phyloP scores from a whole-genome alignment of 176 grass and related monocot genomes.

The Canna indica region DNA sequence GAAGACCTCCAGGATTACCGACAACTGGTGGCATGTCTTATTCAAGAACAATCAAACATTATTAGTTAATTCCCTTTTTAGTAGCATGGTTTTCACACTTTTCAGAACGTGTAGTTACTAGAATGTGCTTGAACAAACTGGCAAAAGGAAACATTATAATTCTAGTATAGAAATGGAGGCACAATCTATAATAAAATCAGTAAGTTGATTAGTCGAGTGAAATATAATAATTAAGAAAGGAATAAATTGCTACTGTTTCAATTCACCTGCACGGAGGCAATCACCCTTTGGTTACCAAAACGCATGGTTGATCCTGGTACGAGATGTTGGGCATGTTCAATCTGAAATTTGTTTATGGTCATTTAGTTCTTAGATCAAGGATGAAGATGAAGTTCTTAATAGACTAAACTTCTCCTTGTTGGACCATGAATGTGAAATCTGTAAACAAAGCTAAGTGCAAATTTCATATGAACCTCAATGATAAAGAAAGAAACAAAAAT shows the following conservation, averaged over 20 bases:
- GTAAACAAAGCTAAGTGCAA: neutral
- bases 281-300: slow-evolving; percentile 61
- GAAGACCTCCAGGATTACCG: neutral
- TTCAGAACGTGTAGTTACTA: neutral
- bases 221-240: neutral
- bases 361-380: slow-evolving; percentile 24
- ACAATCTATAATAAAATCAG: neutral
- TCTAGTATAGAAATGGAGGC: neutral
- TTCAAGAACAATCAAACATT: neutral
- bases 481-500: neutral
- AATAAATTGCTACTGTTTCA: neutral
- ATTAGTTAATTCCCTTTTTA: neutral
- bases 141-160: neutral
- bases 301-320: slow-evolving; percentile 38
- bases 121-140: neutral
- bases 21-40: neutral
- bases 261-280: slow-evolving; percentile 77
- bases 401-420: slow-evolving; percentile 5
- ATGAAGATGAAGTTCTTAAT: neutral
- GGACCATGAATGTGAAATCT: neutral
- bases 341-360: slow-evolving; percentile 33
- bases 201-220: neutral
- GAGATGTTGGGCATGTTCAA: slow-evolving; percentile 94
- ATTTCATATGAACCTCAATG: neutral
- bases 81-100: neutral